Evolutionary conservation across 225 moss, liverwort and hornwort species (phyloP).

Genomic region (Ulota crispa): DNA sequence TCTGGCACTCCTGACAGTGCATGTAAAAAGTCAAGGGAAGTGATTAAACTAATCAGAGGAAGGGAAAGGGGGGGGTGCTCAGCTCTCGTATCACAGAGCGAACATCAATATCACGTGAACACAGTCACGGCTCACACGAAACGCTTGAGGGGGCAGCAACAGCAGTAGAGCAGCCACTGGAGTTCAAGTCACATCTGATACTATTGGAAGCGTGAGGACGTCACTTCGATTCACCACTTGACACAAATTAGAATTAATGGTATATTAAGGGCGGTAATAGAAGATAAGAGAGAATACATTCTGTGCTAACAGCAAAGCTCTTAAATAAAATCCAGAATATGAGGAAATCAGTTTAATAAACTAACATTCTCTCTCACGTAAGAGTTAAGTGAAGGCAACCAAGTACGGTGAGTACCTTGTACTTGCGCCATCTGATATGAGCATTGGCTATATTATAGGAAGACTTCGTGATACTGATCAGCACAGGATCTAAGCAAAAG

Average conservation of each 20-base stretch:
- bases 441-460: background rate
- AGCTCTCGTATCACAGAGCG: background rate
- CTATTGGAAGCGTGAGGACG: constrained; percentile 7
- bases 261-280: no score
- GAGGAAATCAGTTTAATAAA: background rate
- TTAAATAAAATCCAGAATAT: constrained; percentile 23
- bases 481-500: background rate
- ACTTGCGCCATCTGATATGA: background rate
- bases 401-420: background rate
- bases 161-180: background rate
- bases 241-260: background rate
- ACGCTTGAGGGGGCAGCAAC: background rate
- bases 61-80: background rate
- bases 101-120: constrained; percentile 10
- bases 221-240: background rate
- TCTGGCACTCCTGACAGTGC: constrained; percentile 15
- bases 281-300: background rate
- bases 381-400: background rate
- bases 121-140: constrained; percentile 8
- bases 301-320: background rate
- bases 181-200: constrained; percentile 10
- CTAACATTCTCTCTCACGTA: background rate
- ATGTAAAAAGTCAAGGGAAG: constrained; percentile 21
- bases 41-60: background rate
- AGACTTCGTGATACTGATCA: background rate